Base-by-base conservation (phyloP, 257 asterid genomes). In the Buddleja alternifolia region DNA sequence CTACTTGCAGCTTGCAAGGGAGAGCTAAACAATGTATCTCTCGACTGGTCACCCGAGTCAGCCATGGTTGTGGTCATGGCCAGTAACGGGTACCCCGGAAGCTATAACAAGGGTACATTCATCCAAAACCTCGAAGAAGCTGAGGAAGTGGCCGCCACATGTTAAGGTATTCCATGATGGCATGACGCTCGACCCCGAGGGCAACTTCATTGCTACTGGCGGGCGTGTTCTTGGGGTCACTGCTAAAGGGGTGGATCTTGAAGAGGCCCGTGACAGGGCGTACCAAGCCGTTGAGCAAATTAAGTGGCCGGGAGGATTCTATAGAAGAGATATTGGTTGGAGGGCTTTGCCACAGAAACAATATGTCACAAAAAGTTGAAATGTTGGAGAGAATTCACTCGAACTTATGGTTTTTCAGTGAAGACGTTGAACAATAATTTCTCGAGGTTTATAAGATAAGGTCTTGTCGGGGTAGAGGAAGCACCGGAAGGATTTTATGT, bases 51-150 rank as follows among this genome's bases (percentile, higher is more conserved):
- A 17, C 80, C 89, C 0, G 97, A 92, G 34, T 86, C 97, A 6
- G 95, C 97, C 69, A 88, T 93, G 97, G 96, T 90, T 21, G 97
- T 93, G 47, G 98, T 93, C 29, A 90, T 93, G 97, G 98, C 98
- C 56, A 90, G 95, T 47, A 81, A 88, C 7, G 98, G 98, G n/a
- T 93, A 93, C 81, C 98, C 98, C 0, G 97, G 96, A 63, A 80
- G 64, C 77, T 93, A 88, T 58, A 60, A 80, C 34, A 93, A 85
- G 74, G 95, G 98, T 17, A 81, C 97, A 0, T 56, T 85, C 16
- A 86, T 93, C 41, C 73, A 63, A 65, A 84, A 90, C 65, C 79
- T 93, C 0, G 92, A 88, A 46, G 97, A 89, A 80, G 98, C 96
- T 1, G 96, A 90, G 69, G 77, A 74, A 58, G 85, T 81, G 72